Percentiles rank a stretch among this genome's conserved stretches.
phyloP scores from a whole-genome alignment of 331 rosid genomes.

The Quercus phellos region DNA sequence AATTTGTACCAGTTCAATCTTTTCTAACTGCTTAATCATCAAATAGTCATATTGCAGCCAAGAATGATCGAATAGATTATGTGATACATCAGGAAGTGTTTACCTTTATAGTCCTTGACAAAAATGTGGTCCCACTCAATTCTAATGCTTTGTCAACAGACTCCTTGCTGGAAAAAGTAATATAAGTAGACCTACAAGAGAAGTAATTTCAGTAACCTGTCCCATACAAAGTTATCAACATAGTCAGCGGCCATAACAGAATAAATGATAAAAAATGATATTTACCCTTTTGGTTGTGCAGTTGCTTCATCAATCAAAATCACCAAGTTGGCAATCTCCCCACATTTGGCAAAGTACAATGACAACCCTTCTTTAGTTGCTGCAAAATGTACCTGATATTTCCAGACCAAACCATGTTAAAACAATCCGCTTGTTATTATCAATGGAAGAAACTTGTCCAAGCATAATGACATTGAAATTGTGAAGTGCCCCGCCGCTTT shows the following conservation, averaged over 20 bases:
- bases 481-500: not conserved
- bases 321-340: conserved; percentile 17
- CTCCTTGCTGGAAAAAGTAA: conserved; percentile 26
- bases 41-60: not conserved
- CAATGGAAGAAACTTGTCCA: not conserved
- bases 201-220: not conserved
- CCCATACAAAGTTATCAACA: not conserved
- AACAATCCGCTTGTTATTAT: not conserved
- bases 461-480: not conserved
- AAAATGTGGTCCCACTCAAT: conserved; percentile 20
- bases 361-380: conserved; percentile 24
- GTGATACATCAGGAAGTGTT: not conserved
- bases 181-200: conserved; percentile 22
- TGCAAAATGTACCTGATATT: conserved; percentile 30
- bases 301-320: conserved; percentile 7
- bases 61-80: not conserved
- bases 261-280: not conserved
- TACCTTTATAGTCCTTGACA: conserved; percentile 26
- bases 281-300: conserved; percentile 25
- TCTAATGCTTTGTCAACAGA: conserved; percentile 25
- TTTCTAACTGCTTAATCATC: not conserved
- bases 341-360: conserved; percentile 22
- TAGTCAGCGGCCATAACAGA: not conserved
- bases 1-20: not conserved
- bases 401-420: not conserved